Conservation (phyloP, 306 rosid genomes). For the Vachellia pachyceras region DNA sequence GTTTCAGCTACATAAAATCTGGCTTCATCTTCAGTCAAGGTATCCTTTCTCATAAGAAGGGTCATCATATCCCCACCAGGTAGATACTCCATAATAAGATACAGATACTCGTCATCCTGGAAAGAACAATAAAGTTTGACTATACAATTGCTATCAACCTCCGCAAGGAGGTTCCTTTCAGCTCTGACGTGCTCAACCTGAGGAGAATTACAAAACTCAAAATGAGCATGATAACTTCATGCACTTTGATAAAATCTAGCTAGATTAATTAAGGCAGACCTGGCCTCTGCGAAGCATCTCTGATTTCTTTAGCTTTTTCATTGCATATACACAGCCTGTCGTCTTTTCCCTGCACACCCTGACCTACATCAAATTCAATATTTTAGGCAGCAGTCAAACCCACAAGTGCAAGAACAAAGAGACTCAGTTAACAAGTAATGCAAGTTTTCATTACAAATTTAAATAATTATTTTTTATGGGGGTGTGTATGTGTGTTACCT, state of each 20-base stretch:
- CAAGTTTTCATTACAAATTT: slow-evolving; percentile 9
- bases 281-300: slow-evolving; percentile 99
- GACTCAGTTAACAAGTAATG: slow-evolving; percentile 10
- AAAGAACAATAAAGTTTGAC: slow-evolving; percentile 95
- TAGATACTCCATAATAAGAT: slow-evolving; percentile 97
- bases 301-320: slow-evolving; percentile 98
- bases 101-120: slow-evolving; percentile 91
- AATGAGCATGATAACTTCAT: slow-evolving; percentile 31
- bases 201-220: slow-evolving; percentile 27
- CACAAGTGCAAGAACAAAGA: background rate
- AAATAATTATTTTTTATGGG: slow-evolving; percentile 20
- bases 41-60: slow-evolving; percentile 97
- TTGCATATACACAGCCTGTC: slow-evolving; percentile 84
- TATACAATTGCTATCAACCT: slow-evolving; percentile 97
- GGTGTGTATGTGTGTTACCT: background rate
- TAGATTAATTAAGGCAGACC: slow-evolving; percentile 57
- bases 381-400: slow-evolving; percentile 29
- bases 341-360: slow-evolving; percentile 92
- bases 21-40: slow-evolving; percentile 89
- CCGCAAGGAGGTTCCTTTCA: slow-evolving; percentile 97
- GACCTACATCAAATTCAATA: slow-evolving; percentile 70
- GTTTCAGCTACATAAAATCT: slow-evolving; percentile 95
- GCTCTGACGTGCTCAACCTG: slow-evolving; percentile 97
- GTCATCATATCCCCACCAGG: slow-evolving; percentile 99
- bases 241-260: slow-evolving; percentile 34